Base-by-base conservation (phyloP, 2,329 filamentous ascomycete genomes). In the Hymenoscyphus infarciens region DNA sequence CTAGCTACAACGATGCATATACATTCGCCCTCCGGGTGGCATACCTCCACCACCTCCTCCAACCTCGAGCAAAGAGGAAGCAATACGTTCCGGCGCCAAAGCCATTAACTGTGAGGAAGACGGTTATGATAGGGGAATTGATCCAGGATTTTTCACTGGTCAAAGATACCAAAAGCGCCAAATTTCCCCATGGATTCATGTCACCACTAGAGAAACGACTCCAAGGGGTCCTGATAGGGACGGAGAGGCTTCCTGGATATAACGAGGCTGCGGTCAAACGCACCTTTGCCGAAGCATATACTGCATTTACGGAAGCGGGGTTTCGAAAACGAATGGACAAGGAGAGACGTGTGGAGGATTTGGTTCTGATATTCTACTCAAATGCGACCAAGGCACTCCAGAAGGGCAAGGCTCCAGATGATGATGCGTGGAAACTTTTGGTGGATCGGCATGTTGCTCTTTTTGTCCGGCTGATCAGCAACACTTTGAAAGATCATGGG, bases 341-440 rank as follows among this genome's bases (percentile, higher is more conserved):
- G 77, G 94, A 97, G 75, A 86, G 94, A 66, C 88, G 94, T 72
- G 88, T 96, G 25, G 95, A 99, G 76, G 93, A 96, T 67, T 79
- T 98, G 59, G 87, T 99, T 59, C 82, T 99, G 69, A 97, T 98
- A 67, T 98, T 99, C 81, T 98, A 96, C 77, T 96, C 93, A 1
- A 90, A 91, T 66, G 93, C 95, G 6, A 96, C 92, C 55, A 96
- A 96, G 75, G 93, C 96, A 65, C 83, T 97, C 71, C 87, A 90
- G 75, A 91, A 91, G 75, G 84, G 89, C 60, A 90, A 90, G 75
- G 77, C 84, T 0, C 82, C 87, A 0, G 89, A 90, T 56, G 94
- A 98, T 75, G 92, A 96, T 74, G 85, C 86, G 60, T 97, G 92
- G 90, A 97, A 95, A 78, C 81, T 90, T 63, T 86, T 98, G 77